Evolutionary conservation across 2,329 filamentous ascomycete species (phyloP).

Genomic region (Neurospora sp.): DNA sequence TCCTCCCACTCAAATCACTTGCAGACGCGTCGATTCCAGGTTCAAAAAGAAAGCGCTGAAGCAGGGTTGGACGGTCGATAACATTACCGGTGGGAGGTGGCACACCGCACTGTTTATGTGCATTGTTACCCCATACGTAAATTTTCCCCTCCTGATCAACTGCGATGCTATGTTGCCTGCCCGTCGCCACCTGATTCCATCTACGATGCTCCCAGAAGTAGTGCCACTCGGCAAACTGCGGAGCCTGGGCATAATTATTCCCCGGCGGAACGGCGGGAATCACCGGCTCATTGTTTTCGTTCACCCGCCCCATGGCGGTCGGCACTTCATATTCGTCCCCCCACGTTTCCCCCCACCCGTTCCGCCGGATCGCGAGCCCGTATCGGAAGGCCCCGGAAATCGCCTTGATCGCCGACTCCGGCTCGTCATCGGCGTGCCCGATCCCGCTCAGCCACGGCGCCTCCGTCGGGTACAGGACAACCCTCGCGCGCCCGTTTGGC

Average conservation of each 20-base stretch:
- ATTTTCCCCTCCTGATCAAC: slow-evolving; percentile 45
- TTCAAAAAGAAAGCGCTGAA: slow-evolving; percentile 63
- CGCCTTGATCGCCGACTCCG: neutral
- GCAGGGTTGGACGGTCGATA: slow-evolving; percentile 62
- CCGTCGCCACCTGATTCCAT: slow-evolving; percentile 33
- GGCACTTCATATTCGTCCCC: neutral
- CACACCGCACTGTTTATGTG: slow-evolving; percentile 63
- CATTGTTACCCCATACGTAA: slow-evolving; percentile 55
- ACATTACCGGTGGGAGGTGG: slow-evolving; percentile 64
- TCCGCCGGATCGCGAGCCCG: neutral
- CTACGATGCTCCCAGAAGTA: neutral
- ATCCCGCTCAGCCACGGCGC: neutral
- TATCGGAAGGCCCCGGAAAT: neutral
- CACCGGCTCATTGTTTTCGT: neutral
- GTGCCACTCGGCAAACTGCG: neutral
- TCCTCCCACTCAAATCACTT: slow-evolving; percentile 50
- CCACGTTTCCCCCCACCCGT: neutral
- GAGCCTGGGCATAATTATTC: neutral
- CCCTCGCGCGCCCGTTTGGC: neutral
- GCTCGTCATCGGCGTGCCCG: neutral
- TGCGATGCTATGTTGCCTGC: slow-evolving; percentile 62
- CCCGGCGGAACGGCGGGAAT: neutral
- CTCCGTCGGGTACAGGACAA: neutral
- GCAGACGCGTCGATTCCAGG: slow-evolving; percentile 22
- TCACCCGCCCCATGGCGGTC: neutral